Percentiles rank a stretch among this genome's conserved stretches.
phyloP scores from a whole-genome alignment of 2,329 filamentous ascomycete genomes.

The Onygena corvina region DNA sequence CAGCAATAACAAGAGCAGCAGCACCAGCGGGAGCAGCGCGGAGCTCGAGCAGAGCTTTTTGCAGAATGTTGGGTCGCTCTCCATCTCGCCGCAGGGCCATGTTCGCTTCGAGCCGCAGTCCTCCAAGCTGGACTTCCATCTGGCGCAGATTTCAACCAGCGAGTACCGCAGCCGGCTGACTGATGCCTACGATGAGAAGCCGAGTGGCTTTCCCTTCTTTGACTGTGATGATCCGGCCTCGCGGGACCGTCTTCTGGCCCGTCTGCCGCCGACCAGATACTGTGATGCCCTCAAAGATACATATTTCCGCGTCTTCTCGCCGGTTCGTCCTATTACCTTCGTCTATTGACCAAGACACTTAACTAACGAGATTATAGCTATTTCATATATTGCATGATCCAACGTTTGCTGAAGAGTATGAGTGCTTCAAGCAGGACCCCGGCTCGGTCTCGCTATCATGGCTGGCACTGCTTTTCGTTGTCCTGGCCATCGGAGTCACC shows the following conservation, averaged over 20 bases:
- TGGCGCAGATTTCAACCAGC: constrained; percentile 19
- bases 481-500: constrained; percentile 30
- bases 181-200: constrained; percentile 24
- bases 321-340: constrained; percentile 20
- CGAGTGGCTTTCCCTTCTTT: constrained; percentile 26
- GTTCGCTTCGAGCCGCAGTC: constrained; percentile 27
- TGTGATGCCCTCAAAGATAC: constrained; percentile 28
- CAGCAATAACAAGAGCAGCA: not conserved
- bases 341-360: not conserved
- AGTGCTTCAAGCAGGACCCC: constrained; percentile 27
- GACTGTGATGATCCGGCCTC: constrained; percentile 19
- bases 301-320: constrained; percentile 31
- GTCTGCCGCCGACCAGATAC: constrained; percentile 27
- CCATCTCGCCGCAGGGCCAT: constrained; percentile 26
- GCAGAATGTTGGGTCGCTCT: constrained; percentile 23
- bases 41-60: constrained; percentile 12
- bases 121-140: constrained; percentile 24
- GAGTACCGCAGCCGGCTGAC: constrained; percentile 21
- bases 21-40: not conserved
- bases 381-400: constrained; percentile 34
- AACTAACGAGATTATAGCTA: constrained; percentile 16
- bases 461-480: constrained; percentile 31
- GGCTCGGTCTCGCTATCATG: constrained; percentile 27
- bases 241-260: constrained; percentile 22
- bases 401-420: constrained; percentile 31